Conservation (phyloP, 768 basidiomycete species). For the Wakefieldia striispora region DNA sequence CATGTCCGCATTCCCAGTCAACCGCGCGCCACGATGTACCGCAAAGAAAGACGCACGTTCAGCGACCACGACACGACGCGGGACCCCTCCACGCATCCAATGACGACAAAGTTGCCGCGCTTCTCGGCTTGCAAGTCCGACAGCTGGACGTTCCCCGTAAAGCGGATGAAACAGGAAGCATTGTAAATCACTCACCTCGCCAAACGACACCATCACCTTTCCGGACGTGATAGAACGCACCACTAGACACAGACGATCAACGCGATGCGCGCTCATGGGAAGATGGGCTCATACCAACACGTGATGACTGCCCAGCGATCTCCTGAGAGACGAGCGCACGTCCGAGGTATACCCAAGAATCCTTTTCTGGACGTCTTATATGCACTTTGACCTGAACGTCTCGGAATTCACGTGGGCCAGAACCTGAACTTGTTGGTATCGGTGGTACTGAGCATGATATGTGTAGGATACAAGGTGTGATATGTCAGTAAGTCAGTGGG, state of each 20-base stretch:
- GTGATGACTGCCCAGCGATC: conserved; percentile 69
- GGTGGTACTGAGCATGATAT: conserved; percentile 18
- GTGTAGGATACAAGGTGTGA: neutral
- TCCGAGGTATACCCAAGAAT: conserved; percentile 80
- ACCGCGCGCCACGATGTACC: conserved; percentile 3
- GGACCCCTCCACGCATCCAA: conserved; percentile 71
- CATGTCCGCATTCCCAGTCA: conserved; percentile 12
- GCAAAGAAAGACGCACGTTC: conserved; percentile 51
- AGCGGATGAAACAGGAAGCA: neutral
- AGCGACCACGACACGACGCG: conserved; percentile 84
- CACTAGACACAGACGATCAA: conserved; percentile 14
- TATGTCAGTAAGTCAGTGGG: conserved; percentile 8
- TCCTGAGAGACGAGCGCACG: conserved; percentile 77
- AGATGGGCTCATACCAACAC: conserved; percentile 59
- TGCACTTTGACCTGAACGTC: conserved; percentile 86
- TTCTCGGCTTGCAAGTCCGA: conserved; percentile 82
- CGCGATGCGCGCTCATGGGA: neutral
- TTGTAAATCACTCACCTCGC: conserved; percentile 50
- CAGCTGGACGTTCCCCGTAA: conserved; percentile 35
- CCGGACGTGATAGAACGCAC: conserved; percentile 55
- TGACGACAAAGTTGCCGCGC: conserved; percentile 83
- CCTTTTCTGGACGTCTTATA: conserved; percentile 73
- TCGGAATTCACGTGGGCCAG: conserved; percentile 54
- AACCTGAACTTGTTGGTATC: conserved; percentile 19
- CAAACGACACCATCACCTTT: conserved; percentile 68